Evolutionary conservation across 179 eudicot genomes (phyloP).

Genomic region (Heliamphora pulchella): DNA sequence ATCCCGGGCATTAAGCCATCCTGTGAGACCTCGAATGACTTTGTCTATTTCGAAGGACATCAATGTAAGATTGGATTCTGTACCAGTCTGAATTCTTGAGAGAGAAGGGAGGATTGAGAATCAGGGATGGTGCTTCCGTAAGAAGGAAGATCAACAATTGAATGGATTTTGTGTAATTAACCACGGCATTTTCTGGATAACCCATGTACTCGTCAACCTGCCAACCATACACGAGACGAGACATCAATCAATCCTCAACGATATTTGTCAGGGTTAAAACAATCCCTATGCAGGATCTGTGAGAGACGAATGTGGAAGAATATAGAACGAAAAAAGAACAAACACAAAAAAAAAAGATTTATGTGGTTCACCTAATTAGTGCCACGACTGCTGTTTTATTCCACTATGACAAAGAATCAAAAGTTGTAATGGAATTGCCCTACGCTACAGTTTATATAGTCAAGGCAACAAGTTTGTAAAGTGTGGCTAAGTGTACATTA

Average conservation of each 20-base stretch:
- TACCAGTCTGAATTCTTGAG: slow-evolving; percentile 69
- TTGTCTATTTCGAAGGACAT: slow-evolving; percentile 64
- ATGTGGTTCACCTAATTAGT: too few relatives aligned
- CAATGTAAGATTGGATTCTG: slow-evolving; percentile 56
- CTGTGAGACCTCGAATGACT: slow-evolving; percentile 66
- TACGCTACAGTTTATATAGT: too few relatives aligned
- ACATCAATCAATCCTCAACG: not conserved
- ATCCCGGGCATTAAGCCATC: slow-evolving; percentile 26
- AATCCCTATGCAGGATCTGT: too few relatives aligned
- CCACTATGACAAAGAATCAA: too few relatives aligned
- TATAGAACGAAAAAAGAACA: too few relatives aligned
- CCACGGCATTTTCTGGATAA: slow-evolving; percentile 45
- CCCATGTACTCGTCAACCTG: slow-evolving; percentile 95
- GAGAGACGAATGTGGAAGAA: too few relatives aligned
- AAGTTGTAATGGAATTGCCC: too few relatives aligned
- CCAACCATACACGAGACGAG: slow-evolving; percentile 12
- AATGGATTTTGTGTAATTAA: slow-evolving; percentile 60
- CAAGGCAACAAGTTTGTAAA: too few relatives aligned
- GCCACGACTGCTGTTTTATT: too few relatives aligned
- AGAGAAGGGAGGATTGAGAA: slow-evolving; percentile 81
- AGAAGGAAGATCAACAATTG: slow-evolving; percentile 60
- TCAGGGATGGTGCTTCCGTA: slow-evolving; percentile 72
- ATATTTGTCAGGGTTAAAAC: too few relatives aligned
- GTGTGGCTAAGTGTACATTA: too few relatives aligned
- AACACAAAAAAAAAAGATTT: too few relatives aligned